Evolutionary conservation across 495 filamentous ascomycete species (phyloP), one percentile per base, ranked within the genome.

Genomic region (Pyrenula aspistea): DNA sequence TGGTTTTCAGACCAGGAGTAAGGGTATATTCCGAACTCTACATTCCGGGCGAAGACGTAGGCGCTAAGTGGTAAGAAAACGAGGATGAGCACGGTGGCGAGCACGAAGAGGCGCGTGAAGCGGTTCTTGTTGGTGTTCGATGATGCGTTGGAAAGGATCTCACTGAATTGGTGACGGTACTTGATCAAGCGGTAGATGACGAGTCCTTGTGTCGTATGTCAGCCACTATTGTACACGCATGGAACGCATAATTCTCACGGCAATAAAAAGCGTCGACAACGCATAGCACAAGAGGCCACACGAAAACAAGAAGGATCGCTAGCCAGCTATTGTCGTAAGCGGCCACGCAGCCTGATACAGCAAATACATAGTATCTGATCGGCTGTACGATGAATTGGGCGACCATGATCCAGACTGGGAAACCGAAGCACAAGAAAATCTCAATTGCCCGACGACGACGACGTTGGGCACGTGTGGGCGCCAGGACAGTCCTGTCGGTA

Each of bases 61-160:
- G 79, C 57, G 49, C 80, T 73, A 10, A 86, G 59, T 1, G 90
- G 90, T 1, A 90, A 57, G 59, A 85, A 83, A 31, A 80, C 58
- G 42, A 88, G 15, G 12, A 94, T 73, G 68, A 94, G 76, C 53
- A 77, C 61, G 23, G 87, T 62, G n/a, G 86, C 75, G 62, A 95
- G 78, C 57, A 83, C 67, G 66, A 92, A 93, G 31, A 96, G 82
- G 55, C 92, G 87, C 42, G 86, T 62, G 68, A 89, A 91, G 25
- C 86, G 79, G 2, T 86, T 83, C 51, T 82, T 86, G 65, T 65
- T 87, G 62, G 74, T 69, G 53, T 66, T 79, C 56, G 73, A 83
- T 57, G 77, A 79, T 23, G 75, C 72, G 49, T 80, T 72, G 22
- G 65, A 66, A n/a, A 91, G 63, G 53, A 86, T 76, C 10, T 73